These are phyloP conservation scores for Puccinia brachypodii DNA, from an alignment of 1,284 basidiomycete species.

Conservation along the genomic window DNA sequence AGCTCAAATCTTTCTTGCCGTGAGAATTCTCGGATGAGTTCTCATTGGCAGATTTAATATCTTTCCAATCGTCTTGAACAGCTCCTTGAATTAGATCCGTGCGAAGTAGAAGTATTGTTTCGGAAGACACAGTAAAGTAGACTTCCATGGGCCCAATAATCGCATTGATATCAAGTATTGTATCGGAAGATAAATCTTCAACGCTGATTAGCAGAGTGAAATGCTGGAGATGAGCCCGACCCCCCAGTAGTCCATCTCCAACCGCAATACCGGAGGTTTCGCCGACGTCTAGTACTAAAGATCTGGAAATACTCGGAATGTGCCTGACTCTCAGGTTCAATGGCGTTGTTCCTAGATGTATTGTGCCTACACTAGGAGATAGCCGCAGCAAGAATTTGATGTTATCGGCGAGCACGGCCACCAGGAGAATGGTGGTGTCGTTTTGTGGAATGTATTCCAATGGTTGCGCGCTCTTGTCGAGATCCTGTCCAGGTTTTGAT, in stretches of 20 bases:
- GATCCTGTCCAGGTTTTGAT: not conserved
- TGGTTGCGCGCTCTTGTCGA: not conserved
- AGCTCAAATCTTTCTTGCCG: slow-evolving; percentile 13
- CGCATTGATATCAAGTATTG: slow-evolving; percentile 31
- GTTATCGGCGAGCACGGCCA: slow-evolving; percentile 13
- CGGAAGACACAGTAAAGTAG: slow-evolving; percentile 25
- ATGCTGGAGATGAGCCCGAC: slow-evolving; percentile 2
- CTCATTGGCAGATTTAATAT: slow-evolving; percentile 16
- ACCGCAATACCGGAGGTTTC: slow-evolving; percentile 8
- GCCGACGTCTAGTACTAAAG: slow-evolving; percentile 18
- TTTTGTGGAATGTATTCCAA: not conserved
- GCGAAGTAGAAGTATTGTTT: slow-evolving; percentile 28
- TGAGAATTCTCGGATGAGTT: not conserved
- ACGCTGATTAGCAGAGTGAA: slow-evolving; percentile 28
- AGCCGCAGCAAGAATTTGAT: slow-evolving; percentile 25
- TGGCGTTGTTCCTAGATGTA: slow-evolving; percentile 17
- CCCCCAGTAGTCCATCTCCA: slow-evolving; percentile 32
- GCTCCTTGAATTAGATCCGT: slow-evolving; percentile 26
- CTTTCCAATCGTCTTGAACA: slow-evolving; percentile 37
- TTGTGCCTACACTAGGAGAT: slow-evolving; percentile 15
- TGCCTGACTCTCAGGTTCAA: slow-evolving; percentile 24
- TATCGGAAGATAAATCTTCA: slow-evolving; percentile 33
- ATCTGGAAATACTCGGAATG: slow-evolving; percentile 28
- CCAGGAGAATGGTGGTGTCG: slow-evolving; percentile 28
- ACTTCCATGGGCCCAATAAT: slow-evolving; percentile 19